Evolutionary conservation across 2,329 filamentous ascomycete genomes (phyloP).

Genomic region (Hysterium pulicare): DNA sequence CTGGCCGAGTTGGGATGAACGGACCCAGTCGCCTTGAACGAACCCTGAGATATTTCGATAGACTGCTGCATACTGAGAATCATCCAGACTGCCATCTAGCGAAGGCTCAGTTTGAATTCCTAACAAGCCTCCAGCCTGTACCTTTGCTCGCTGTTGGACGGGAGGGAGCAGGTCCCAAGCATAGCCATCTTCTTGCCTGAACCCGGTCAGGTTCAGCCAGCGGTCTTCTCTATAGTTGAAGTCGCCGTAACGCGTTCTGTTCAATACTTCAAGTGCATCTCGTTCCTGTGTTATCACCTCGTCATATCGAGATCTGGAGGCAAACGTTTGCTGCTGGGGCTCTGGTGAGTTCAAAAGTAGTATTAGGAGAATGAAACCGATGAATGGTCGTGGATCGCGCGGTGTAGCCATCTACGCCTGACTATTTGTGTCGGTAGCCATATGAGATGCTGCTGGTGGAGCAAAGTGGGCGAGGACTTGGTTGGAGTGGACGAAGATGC

Average conservation of each 20-base stretch:
- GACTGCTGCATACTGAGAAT: constrained; percentile 48
- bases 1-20: constrained; percentile 46
- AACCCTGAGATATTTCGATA: constrained; percentile 79
- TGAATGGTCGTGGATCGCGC: constrained; percentile 33
- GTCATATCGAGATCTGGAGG: constrained; percentile 36
- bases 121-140: constrained; percentile 47
- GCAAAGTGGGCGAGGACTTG: no score
- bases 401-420: constrained; percentile 35
- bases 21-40: constrained; percentile 72
- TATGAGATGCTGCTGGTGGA: constrained; percentile 9
- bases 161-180: constrained; percentile 70
- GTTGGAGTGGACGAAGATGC: no score
- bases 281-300: constrained; percentile 51
- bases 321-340: constrained; percentile 31
- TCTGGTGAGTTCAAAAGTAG: constrained; percentile 38
- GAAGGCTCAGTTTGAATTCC: constrained; percentile 30
- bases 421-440: constrained; percentile 19
- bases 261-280: constrained; percentile 45
- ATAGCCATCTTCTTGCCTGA: constrained; percentile 69
- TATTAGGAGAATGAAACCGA: constrained; percentile 36
- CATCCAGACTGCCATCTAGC: constrained; percentile 37
- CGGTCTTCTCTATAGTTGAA: constrained; percentile 44
- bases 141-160: constrained; percentile 63
- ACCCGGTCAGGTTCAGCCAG: constrained; percentile 65
- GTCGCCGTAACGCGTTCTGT: constrained; percentile 42